These are phyloP conservation scores for Fusarium coicis DNA, from an alignment of 2,329 filamentous ascomycete species.

Conservation along the genomic window DNA sequence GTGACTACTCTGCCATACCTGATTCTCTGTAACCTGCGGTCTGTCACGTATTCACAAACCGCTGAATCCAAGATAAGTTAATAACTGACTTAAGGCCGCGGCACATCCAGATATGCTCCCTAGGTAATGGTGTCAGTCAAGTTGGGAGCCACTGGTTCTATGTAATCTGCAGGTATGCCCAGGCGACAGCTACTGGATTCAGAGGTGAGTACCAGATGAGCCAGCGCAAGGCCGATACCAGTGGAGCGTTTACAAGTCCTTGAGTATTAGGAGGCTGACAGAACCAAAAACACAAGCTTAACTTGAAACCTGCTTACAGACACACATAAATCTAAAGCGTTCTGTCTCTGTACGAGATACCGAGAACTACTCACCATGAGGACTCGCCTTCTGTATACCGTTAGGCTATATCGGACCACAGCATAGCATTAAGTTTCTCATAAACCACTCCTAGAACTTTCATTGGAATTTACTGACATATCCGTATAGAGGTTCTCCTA, in stretches of 20 bases:
- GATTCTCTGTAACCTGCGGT: too few relatives aligned
- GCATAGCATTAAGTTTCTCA: fast-evolving
- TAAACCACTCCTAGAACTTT: fast-evolving
- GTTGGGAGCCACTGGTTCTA: too few relatives aligned
- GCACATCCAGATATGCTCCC: too few relatives aligned
- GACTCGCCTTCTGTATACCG: not conserved
- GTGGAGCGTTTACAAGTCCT: not conserved
- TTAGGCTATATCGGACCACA: not conserved
- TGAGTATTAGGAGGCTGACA: not conserved
- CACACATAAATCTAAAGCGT: not conserved
- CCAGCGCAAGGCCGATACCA: not conserved
- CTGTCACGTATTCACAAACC: not conserved
- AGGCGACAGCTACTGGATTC: fast-evolving
- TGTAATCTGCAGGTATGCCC: not conserved
- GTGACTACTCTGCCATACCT: not conserved
- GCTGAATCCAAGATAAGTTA: too few relatives aligned
- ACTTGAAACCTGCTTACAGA: not conserved
- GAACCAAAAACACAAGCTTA: not conserved
- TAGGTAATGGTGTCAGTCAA: too few relatives aligned
- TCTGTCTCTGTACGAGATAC: not conserved
- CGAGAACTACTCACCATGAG: not conserved
- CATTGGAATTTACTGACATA: not conserved
- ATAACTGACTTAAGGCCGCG: fast-evolving
- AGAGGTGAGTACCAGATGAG: not conserved
- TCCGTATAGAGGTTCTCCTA: not conserved